Evolutionary conservation across 257 asterid genomes (phyloP).

Genomic region (Cruciata laevipes): DNA sequence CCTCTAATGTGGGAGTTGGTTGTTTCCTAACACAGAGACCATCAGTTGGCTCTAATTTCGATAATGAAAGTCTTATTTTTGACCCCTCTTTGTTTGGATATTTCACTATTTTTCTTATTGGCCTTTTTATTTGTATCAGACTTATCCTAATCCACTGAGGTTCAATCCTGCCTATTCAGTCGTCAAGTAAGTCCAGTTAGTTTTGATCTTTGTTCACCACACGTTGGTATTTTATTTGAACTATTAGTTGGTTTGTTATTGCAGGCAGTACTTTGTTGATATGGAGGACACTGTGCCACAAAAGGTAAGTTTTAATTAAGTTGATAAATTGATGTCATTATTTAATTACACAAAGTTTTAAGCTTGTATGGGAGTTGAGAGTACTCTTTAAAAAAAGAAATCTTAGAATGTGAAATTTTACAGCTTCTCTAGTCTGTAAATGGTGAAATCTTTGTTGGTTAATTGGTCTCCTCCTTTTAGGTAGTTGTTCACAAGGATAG

Average conservation of each 20-base stretch:
- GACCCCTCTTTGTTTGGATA: not conserved
- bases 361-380: not conserved
- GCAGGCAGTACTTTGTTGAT: slow-evolving; percentile 51
- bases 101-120: slow-evolving; percentile 10
- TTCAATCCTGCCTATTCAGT: slow-evolving; percentile 52
- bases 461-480: slow-evolving; percentile 35
- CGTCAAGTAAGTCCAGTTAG: slow-evolving; percentile 35
- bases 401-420: not conserved
- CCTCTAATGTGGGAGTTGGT: too few relatives aligned
- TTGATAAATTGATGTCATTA: not conserved
- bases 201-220: not conserved
- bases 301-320: slow-evolving; percentile 26
- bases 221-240: not conserved
- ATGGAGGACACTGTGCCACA: slow-evolving; percentile 49
- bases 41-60: not conserved
- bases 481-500: slow-evolving; percentile 85
- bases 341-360: not conserved
- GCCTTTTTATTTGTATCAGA: slow-evolving; percentile 29
- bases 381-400: too few relatives aligned
- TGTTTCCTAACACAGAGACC: not conserved
- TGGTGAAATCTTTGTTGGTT: not conserved
- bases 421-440: not conserved
- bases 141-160: slow-evolving; percentile 37
- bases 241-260: slow-evolving; percentile 10
- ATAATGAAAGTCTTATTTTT: not conserved